Conservation (phyloP, 305 asterid species). For the Fraxinus velutina region DNA sequence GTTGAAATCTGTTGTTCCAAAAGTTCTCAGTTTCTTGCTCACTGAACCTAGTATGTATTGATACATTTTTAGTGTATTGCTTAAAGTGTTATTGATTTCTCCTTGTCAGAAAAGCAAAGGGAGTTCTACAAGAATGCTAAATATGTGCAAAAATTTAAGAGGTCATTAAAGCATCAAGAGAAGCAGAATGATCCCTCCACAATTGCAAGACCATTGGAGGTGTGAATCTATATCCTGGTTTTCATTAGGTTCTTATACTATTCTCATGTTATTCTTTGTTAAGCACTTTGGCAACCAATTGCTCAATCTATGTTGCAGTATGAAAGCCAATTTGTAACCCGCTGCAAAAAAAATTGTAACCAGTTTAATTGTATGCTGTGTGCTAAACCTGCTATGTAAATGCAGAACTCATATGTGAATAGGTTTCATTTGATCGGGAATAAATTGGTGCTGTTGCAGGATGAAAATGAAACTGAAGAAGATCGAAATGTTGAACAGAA, state of each 20-base stretch:
- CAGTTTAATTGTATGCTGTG: background rate
- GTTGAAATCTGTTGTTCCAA: background rate
- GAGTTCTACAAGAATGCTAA: constrained; percentile 87
- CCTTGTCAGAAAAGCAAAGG: constrained; percentile 67
- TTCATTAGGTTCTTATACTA: background rate
- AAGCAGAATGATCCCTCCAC: constrained; percentile 29
- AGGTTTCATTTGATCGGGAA: background rate
- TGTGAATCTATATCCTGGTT: constrained; percentile 16
- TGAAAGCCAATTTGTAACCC: background rate
- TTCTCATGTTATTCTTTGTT: background rate
- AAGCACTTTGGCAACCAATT: background rate
- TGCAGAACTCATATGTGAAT: background rate
- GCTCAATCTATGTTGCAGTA: background rate
- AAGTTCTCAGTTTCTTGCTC: background rate
- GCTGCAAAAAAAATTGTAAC: background rate
- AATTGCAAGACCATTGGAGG: constrained; percentile 39
- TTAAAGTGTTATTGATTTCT: constrained; percentile 11
- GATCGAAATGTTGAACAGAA: constrained; percentile 20
- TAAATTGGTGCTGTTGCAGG: constrained; percentile 32
- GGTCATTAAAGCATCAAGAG: constrained; percentile 42
- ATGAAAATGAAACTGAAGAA: constrained; percentile 25
- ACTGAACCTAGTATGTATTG: background rate
- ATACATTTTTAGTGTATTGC: background rate
- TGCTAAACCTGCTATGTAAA: background rate
- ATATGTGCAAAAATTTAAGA: constrained; percentile 61